A percentile compares a stretch with the other conserved stretches of the same genome.
Evolutionary conservation across 2,329 filamentous ascomycete genomes (phyloP).

Genomic region (Calonectria hawksworthii): DNA sequence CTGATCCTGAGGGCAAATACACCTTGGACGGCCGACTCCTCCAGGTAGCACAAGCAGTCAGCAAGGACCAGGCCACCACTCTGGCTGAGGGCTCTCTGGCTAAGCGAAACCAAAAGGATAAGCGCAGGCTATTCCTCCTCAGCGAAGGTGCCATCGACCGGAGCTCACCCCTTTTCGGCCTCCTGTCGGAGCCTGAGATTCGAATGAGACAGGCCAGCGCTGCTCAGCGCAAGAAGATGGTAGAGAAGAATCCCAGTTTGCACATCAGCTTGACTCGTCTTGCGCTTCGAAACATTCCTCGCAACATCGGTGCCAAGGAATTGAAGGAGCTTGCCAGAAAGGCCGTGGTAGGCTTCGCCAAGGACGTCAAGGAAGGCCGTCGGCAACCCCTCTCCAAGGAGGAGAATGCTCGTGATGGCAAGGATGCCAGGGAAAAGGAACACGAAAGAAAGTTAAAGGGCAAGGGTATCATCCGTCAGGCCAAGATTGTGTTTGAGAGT

Average conservation of each 20-base stretch:
- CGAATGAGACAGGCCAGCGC: constrained; percentile 90
- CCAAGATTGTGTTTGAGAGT: constrained; percentile 95
- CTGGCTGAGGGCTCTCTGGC: constrained; percentile 79
- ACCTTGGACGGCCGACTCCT: constrained; percentile 92
- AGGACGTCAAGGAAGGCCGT: constrained; percentile 84
- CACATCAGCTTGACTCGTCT: constrained; percentile 92
- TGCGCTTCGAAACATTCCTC: constrained; percentile 91
- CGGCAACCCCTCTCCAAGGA: constrained; percentile 89
- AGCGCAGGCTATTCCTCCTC: constrained; percentile 89
- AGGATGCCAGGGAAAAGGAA: constrained; percentile 86
- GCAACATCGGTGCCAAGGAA: constrained; percentile 85
- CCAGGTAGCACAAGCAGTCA: constrained; percentile 87
- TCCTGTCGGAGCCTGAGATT: constrained; percentile 83
- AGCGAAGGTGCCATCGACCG: constrained; percentile 85
- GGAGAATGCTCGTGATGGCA: constrained; percentile 84
- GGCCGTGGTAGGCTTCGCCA: constrained; percentile 94
- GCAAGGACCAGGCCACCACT: constrained; percentile 82
- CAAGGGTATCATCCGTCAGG: constrained; percentile 89
- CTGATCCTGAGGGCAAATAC: constrained; percentile 87
- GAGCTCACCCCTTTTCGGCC: constrained; percentile 82
- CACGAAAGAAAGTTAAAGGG: constrained; percentile 83
- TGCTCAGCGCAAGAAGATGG: constrained; percentile 89
- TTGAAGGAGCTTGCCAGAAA: constrained; percentile 92
- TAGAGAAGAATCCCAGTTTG: constrained; percentile 90
- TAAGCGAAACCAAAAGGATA: constrained; percentile 82